A percentile compares a stretch with the other conserved stretches of the same genome.
These are phyloP conservation scores for Xerocomus amazonicus DNA, from an alignment of 1,284 basidiomycete genomes.

Conservation along the genomic window DNA sequence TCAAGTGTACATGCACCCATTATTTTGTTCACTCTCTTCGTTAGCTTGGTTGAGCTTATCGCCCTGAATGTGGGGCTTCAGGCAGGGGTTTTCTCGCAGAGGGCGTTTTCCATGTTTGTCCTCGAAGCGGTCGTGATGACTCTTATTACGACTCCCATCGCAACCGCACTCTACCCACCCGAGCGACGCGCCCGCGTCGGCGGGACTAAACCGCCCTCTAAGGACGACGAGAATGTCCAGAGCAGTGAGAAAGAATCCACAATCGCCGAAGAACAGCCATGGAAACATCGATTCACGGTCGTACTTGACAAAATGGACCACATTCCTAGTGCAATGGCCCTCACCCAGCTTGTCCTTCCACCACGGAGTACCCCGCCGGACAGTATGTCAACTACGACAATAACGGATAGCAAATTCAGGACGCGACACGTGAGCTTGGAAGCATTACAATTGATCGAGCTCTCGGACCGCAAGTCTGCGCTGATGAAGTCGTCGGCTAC, in stretches of 20 bases:
- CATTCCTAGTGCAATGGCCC: conserved; percentile 68
- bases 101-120: conserved; percentile 87
- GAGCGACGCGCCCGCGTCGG: conserved; percentile 40
- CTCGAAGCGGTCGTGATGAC: conserved; percentile 84
- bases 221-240: conserved; percentile 9
- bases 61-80: conserved; percentile 91
- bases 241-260: conserved; percentile 16
- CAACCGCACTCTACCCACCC: conserved; percentile 57
- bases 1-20: neutral
- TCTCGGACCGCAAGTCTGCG: conserved; percentile 87
- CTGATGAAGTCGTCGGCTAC: conserved; percentile 83
- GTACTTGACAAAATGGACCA: conserved; percentile 90
- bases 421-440: conserved; percentile 39
- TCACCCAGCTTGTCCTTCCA: conserved; percentile 55
- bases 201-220: neutral
- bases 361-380: neutral
- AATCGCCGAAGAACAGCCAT: conserved; percentile 16
- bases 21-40: neutral
- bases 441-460: conserved; percentile 80
- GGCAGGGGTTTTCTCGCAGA: conserved; percentile 76
- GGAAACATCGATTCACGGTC: conserved; percentile 59
- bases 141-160: conserved; percentile 85
- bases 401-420: conserved; percentile 1
- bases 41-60: conserved; percentile 82
- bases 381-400: conserved; percentile 15